Evolutionary conservation across 2,329 filamentous ascomycete species (phyloP), one percentile per base, ranked within the genome.

Genomic region (Onygenales sp.): DNA sequence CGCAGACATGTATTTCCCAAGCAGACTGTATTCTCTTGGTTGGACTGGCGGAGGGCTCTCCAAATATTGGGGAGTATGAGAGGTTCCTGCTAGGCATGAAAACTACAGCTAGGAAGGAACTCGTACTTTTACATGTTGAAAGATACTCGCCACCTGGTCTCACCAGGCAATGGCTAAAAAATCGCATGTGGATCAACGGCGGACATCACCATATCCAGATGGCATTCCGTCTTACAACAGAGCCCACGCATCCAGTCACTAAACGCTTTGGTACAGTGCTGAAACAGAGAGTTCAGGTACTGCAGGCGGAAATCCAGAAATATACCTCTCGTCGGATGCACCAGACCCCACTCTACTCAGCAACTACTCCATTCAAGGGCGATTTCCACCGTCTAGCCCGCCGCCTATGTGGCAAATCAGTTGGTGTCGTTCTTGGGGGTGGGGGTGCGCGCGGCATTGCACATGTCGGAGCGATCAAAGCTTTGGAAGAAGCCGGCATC

Each of bases 171-270:
- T 98, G 93, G 93, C 73, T 98, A 11, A 83, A 85, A 57, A 96
- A 95, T 63, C 85, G 93, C 1, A 84, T 95, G 57, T 98, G 93
- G 93, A 93, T 98, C 69, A 98, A 97, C 60, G 93, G 93, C 13
- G 92, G 92, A 5, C 94, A 98, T 67, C 93, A 95, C 65, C 93
- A 98, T 61, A 87, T 98, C 10, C 93, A 98, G 64, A 97, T 98
- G 93, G 80, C 87, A 0, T 92, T 93, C 68, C 82, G 86, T 41
- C 79, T 85, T 2, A 85, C 87, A 45, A 75, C 85, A 1, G 85
- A 95, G 59, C 87, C 90, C 2, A 82, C 87, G 0, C 85, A 90
- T 62, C 81, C 85, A 17, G 84, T 84, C 11, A 79, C 82, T 1
- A 89, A 89, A 61, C 85, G 86, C 50, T 85, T 95, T 13, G 90